Percentiles rank a stretch among this genome's conserved stretches.
Conservation (phyloP, 345 rosid species). For the Toxicodendron radicans region DNA sequence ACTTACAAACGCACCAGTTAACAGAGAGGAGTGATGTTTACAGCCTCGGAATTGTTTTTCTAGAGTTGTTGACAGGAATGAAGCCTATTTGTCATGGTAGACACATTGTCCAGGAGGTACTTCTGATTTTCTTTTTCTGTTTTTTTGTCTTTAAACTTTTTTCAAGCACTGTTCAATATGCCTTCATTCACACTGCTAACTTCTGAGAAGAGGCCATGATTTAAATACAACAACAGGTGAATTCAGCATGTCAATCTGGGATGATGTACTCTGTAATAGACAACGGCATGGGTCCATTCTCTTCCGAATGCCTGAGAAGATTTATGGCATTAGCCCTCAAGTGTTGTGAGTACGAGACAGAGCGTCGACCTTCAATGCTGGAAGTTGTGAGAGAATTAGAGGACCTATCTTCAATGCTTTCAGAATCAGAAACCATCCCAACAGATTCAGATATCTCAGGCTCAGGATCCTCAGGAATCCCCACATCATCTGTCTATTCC, state of each 20-base stretch:
- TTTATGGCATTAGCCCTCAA: conserved; percentile 46
- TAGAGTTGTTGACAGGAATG: conserved; percentile 56
- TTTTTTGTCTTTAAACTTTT: too few species aligned
- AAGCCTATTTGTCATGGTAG: conserved; percentile 45
- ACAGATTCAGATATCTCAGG: conserved; percentile 20
- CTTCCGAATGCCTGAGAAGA: conserved; percentile 34
- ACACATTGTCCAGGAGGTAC: conserved; percentile 52
- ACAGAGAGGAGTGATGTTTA: conserved; percentile 58
- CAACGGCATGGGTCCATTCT: conserved; percentile 40
- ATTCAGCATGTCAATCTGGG: conserved; percentile 37
- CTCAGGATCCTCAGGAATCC: conserved; percentile 18
- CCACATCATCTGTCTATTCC: conserved; percentile 10
- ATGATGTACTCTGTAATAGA: conserved; percentile 47
- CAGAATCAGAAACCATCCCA: conserved; percentile 18
- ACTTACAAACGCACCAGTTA: conserved; percentile 43
- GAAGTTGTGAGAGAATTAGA: conserved; percentile 53
- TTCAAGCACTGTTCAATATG: too few species aligned
- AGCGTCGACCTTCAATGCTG: conserved; percentile 42
- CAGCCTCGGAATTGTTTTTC: conserved; percentile 53
- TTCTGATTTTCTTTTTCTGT: too few species aligned
- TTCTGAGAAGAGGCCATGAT: too few species aligned
- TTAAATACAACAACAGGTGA: conserved; percentile 24
- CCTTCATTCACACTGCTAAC: too few species aligned
- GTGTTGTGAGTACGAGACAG: conserved; percentile 38
- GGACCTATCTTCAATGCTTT: conserved; percentile 31